These are phyloP conservation scores for Smallanthus sonchifolius DNA, from an alignment of 129 eudicot genomes.

Conservation along the genomic window DNA sequence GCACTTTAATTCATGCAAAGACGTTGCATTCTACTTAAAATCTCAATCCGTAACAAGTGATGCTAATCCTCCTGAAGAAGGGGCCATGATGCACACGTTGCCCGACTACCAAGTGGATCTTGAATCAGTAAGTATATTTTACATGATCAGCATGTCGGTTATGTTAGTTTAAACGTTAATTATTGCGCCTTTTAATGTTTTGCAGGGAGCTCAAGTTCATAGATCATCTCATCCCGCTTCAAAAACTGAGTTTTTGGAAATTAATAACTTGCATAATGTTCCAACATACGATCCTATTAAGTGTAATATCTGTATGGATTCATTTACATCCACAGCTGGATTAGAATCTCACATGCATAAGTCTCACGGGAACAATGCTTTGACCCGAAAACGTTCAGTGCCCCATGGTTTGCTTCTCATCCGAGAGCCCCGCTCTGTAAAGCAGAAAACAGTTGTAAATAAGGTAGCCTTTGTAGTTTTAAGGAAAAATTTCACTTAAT, in stretches of 20 bases:
- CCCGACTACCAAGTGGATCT: constrained; percentile 2
- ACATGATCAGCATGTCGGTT: not conserved
- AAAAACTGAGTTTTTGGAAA: not conserved
- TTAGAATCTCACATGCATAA: not conserved
- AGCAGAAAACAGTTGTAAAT: not conserved
- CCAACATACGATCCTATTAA: not conserved
- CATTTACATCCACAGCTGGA: not conserved
- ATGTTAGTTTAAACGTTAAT: not conserved
- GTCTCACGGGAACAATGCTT: not conserved
- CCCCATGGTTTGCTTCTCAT: not conserved
- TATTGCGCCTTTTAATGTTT: not conserved
- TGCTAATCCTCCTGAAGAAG: constrained; percentile 8
- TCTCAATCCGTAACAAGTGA: not conserved
- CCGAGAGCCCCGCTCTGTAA: not conserved
- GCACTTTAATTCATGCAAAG: constrained; percentile 19
- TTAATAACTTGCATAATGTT: not conserved
- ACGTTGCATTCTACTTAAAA: constrained; percentile 18
- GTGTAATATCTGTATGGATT: not conserved
- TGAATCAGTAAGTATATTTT: constrained; percentile 11
- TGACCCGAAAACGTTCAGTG: not conserved
- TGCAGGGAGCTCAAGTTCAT: not conserved
- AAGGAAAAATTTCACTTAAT: too few relatives aligned
- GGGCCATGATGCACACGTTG: not conserved
- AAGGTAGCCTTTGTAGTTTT: constrained; percentile 2
- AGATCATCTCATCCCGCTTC: not conserved